Base-by-base conservation (phyloP, 2,329 filamentous ascomycete species). In the Elsinoe batatas region DNA sequence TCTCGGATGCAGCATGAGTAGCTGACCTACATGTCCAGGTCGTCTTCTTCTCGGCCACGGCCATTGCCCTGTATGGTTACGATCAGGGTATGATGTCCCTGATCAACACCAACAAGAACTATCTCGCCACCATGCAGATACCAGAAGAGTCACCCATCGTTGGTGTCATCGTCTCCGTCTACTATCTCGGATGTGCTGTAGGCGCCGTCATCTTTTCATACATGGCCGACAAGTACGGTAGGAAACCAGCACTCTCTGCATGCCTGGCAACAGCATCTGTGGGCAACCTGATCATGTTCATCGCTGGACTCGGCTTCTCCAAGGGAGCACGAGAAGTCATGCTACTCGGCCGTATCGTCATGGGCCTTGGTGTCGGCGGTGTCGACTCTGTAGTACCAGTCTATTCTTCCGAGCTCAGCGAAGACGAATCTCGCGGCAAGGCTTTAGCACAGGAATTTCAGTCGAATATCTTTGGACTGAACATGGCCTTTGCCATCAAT, bases 401-500 rank as follows among this genome's bases (percentile, higher is more conserved):
- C 1, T 83, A 83, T 66, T 77, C 44, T 15, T 74, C 74, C 12
- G 80, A 83, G 62, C 69, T 83, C 32, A 72, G 74, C 2, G 74
- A 74, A n/a, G 80, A 82, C 61, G 76, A 76, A 49, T 73, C 77
- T 1, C 69, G 80, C 43, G 80, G 81, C 5, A 77, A 76, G 60
- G 79, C 80, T 1, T 65, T 84, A 42, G 79, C 79, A 1, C 78
- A 84, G 62, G 80, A 83, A 61, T 84, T 84, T 61, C 80, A 83
- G 64, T 77, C 76, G 65, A 84, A 84, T 60, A 83, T 84, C 59
- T 79, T 82, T 56, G 79, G 81, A 0, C 65, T 84, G 1, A 73
- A 82, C 57, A 76, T 81, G 74, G 80, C 80, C 0, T 83, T 82
- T 64, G 75, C 71, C 0, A 76, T 83, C 64, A 84, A 83, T 60